Conservation (phyloP, 805 yeast species). For the Scheffersomyces amazonensis region DNA sequence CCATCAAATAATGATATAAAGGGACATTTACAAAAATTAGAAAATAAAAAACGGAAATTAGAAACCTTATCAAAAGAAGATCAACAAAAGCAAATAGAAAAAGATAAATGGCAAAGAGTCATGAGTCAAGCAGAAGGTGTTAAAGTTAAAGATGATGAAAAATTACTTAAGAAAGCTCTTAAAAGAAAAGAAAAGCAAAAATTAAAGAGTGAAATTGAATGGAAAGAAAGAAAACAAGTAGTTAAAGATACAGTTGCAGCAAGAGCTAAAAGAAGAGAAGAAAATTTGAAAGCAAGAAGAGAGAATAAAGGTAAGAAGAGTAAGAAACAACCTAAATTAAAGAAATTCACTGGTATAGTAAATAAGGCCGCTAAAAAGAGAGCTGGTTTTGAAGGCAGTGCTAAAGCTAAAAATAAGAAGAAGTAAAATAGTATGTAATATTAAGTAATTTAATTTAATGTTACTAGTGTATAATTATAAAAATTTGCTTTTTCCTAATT, state of each 20-base stretch:
- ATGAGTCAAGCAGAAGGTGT: slow-evolving; percentile 85
- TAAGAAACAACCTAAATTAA: slow-evolving; percentile 68
- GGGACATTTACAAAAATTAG: slow-evolving; percentile 76
- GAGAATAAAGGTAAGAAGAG: slow-evolving; percentile 82
- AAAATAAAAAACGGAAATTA: slow-evolving; percentile 66
- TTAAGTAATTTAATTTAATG: too few species aligned
- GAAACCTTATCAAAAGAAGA: slow-evolving; percentile 58
- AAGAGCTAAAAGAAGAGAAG: slow-evolving; percentile 85
- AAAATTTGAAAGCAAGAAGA: slow-evolving; percentile 78
- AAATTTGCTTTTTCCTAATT: too few species aligned
- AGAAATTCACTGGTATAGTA: slow-evolving; percentile 57
- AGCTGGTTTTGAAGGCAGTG: slow-evolving; percentile 92
- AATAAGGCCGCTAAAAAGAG: slow-evolving; percentile 47
- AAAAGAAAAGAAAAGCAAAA: slow-evolving; percentile 81
- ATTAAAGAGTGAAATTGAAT: slow-evolving; percentile 82
- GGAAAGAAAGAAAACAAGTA: slow-evolving; percentile 84
- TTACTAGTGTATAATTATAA: too few species aligned
- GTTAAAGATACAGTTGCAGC: slow-evolving; percentile 74
- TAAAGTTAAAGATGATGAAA: slow-evolving; percentile 87
- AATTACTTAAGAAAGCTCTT: slow-evolving; percentile 77
- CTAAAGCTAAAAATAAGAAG: slow-evolving; percentile 36
- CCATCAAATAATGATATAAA: slow-evolving; percentile 82
- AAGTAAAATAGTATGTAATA: too few species aligned
- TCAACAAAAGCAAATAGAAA: slow-evolving; percentile 59
- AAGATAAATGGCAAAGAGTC: slow-evolving; percentile 82